Evolutionary conservation across 2,329 filamentous ascomycete genomes (phyloP).

Genomic region (Colletotrichum karsti): DNA sequence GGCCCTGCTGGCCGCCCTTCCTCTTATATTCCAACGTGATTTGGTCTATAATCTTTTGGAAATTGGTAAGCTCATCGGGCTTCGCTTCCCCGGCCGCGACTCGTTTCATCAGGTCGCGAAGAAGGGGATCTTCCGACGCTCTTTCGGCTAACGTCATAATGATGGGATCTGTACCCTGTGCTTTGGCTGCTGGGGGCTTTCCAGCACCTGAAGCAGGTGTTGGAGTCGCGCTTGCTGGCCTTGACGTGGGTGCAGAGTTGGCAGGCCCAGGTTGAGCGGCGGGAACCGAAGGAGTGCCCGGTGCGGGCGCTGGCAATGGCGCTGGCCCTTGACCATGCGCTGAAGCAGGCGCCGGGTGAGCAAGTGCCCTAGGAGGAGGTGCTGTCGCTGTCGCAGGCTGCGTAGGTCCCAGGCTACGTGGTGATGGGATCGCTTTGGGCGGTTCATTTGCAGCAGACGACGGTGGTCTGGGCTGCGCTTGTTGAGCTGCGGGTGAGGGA

Average conservation of each 20-base stretch:
- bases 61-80: conserved; percentile 75
- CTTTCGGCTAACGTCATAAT: conserved; percentile 82
- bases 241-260: conserved; percentile 33
- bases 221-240: conserved; percentile 28
- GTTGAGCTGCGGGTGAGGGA: conserved; percentile 10
- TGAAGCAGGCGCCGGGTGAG: conserved; percentile 25
- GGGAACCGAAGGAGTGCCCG: conserved; percentile 30
- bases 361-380: conserved; percentile 5
- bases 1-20: conserved; percentile 58
- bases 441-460: conserved; percentile 4
- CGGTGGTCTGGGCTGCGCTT: conserved; percentile 2
- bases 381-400: conserved; percentile 6
- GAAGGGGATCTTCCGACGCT: conserved; percentile 75
- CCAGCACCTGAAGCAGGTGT: conserved; percentile 15
- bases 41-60: conserved; percentile 84
- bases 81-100: conserved; percentile 78
- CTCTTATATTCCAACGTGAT: conserved; percentile 70
- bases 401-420: neutral
- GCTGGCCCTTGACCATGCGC: conserved; percentile 27
- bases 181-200: conserved; percentile 24
- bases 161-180: conserved; percentile 60
- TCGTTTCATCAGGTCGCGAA: conserved; percentile 84
- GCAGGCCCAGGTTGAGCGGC: conserved; percentile 26
- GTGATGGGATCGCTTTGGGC: neutral
- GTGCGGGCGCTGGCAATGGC: conserved; percentile 28